Evolutionary conservation across 2,329 filamentous ascomycete species (phyloP).

Genomic region (Metarhizium guizhouense): DNA sequence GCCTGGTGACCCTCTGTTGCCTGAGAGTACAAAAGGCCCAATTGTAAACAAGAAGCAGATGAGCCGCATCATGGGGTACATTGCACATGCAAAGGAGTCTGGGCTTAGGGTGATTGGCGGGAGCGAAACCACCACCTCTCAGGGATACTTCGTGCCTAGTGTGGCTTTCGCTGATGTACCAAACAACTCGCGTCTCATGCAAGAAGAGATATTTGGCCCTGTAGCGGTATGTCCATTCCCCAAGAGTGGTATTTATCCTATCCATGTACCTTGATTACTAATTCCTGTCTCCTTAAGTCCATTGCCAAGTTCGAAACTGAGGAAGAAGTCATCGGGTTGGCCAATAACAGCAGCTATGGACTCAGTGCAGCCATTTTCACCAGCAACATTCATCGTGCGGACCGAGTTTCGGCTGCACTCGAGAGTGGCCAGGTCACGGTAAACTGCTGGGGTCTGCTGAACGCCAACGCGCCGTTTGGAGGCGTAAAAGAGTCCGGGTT

Average conservation of each 20-base stretch:
- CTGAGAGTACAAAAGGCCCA: constrained; percentile 14
- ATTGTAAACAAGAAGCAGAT: constrained; percentile 60
- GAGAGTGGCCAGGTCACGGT: constrained; percentile 61
- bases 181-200: constrained; percentile 9
- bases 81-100: constrained; percentile 61
- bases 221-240: constrained; percentile 28
- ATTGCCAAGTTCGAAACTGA: constrained; percentile 34
- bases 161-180: constrained; percentile 24
- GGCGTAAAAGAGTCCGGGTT: constrained; percentile 25
- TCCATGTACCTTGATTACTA: too few species aligned
- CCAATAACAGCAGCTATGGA: constrained; percentile 38
- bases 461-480: constrained; percentile 22
- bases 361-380: constrained; percentile 21
- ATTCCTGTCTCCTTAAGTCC: too few species aligned
- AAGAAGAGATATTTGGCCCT: constrained; percentile 19
- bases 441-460: constrained; percentile 29
- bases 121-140: constrained; percentile 41
- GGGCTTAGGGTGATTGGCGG: constrained; percentile 62
- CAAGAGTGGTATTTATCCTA: too few species aligned
- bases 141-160: constrained; percentile 5
- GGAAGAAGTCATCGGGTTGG: constrained; percentile 38
- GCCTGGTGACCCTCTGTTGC: constrained; percentile 11
- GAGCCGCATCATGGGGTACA: constrained; percentile 7
- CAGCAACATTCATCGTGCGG: constrained; percentile 21
- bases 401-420: constrained; percentile 37